Conservation (phyloP, 2,329 filamentous ascomycete genomes). For the Onygena corvina region DNA sequence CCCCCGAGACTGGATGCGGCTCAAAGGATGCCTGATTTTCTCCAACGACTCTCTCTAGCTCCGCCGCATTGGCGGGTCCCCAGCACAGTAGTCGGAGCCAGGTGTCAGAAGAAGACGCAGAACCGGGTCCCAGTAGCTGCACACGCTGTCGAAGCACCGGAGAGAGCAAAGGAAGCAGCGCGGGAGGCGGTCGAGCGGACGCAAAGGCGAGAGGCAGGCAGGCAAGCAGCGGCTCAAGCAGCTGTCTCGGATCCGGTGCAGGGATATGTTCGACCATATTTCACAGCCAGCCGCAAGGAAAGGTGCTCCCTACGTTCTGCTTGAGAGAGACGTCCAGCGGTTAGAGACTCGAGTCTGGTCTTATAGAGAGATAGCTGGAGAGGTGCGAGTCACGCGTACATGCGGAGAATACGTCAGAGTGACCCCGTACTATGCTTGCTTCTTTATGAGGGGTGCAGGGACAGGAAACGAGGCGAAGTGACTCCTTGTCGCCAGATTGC, state of each 20-base stretch:
- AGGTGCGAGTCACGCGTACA: conserved; percentile 5
- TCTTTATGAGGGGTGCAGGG: background rate
- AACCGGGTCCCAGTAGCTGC: conserved; percentile 41
- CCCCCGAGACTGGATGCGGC: conserved; percentile 52
- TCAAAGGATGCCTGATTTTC: conserved; percentile 45
- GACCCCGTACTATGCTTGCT: background rate
- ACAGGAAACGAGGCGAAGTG: background rate
- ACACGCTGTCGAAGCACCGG: conserved; percentile 53
- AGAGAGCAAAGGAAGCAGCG: conserved; percentile 48
- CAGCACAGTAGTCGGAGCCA: conserved; percentile 52
- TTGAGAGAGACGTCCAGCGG: background rate
- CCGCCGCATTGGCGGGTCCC: conserved; percentile 42
- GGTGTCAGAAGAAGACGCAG: conserved; percentile 35
- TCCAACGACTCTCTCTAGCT: conserved; percentile 43
- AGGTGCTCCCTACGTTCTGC: background rate
- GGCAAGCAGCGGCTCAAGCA: conserved; percentile 52
- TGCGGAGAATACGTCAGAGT: conserved; percentile 1
- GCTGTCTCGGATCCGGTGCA: conserved; percentile 43
- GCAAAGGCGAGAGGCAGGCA: conserved; percentile 51
- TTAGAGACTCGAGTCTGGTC: background rate
- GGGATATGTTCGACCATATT: conserved; percentile 45
- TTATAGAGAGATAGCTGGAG: too few species aligned
- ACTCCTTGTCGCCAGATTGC: too few species aligned
- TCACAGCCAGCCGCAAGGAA: background rate
- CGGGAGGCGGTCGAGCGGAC: conserved; percentile 48